These are phyloP conservation scores for Torulaspora pretoriensis DNA, from an alignment of 1,139 yeast genomes.

Conservation along the genomic window DNA sequence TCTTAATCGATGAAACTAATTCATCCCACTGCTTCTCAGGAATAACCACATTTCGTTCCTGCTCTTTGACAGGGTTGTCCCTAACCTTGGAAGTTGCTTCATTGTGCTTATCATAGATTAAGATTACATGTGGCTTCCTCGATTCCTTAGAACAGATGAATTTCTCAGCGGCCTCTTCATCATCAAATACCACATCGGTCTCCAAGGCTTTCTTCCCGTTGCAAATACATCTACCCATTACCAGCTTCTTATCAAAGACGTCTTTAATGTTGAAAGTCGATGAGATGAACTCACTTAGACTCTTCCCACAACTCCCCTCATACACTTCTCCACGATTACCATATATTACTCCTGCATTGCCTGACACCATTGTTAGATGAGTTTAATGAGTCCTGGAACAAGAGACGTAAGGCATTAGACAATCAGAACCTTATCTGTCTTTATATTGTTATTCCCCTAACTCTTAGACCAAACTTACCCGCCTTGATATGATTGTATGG, in stretches of 20 bases:
- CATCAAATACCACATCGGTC: constrained; percentile 11
- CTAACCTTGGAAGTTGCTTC: neutral
- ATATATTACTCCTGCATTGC: constrained; percentile 13
- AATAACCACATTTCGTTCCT: constrained; percentile 7
- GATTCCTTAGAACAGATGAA: constrained; percentile 11
- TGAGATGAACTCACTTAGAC: constrained; percentile 10
- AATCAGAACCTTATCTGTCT: neutral
- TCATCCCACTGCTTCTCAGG: constrained; percentile 14
- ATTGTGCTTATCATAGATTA: constrained; percentile 14
- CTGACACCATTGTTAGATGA: neutral
- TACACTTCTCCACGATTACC: constrained; percentile 15
- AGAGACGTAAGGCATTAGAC: too few species aligned
- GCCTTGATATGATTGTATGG: neutral
- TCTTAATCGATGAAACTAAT: constrained; percentile 10
- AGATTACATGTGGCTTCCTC: constrained; percentile 14
- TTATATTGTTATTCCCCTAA: neutral
- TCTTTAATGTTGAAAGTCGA: constrained; percentile 10
- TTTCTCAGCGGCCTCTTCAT: constrained; percentile 9
- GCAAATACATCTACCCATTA: constrained; percentile 18
- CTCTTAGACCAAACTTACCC: neutral
- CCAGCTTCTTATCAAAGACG: constrained; percentile 12
- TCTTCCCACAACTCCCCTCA: constrained; percentile 6
- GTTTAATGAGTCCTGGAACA: too few species aligned
- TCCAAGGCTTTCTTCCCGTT: constrained; percentile 16
- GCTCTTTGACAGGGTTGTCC: neutral